phyloP scores from a whole-genome alignment of 2,329 filamentous ascomycete genomes.

The Cordyceps fumosorosea region DNA sequence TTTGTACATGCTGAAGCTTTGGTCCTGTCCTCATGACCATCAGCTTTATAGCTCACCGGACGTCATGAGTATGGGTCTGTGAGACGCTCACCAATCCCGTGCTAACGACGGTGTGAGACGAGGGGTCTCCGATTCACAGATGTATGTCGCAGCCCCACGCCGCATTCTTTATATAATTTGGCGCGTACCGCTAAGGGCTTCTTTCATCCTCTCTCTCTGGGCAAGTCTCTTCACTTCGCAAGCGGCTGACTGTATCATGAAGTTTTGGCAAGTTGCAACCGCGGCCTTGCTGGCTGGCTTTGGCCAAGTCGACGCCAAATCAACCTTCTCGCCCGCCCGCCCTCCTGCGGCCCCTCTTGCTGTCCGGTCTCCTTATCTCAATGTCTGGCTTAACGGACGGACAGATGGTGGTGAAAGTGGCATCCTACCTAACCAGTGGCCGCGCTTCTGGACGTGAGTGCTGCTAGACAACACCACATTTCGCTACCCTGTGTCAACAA shows the following conservation, averaged over 20 bases:
- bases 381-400: conserved; percentile 59
- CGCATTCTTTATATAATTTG: not conserved
- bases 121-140: not conserved
- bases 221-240: not conserved
- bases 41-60: not conserved
- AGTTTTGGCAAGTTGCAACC: conserved; percentile 13
- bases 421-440: conserved; percentile 62
- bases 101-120: not conserved
- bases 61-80: not conserved
- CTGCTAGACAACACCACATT: not conserved
- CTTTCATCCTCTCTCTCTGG: not conserved
- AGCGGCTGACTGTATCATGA: conserved; percentile 4
- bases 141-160: not conserved
- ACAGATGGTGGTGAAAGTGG: conserved; percentile 57
- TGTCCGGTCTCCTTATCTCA: conserved; percentile 69
- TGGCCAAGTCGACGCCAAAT: conserved; percentile 28
- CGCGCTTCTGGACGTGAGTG: conserved; percentile 60
- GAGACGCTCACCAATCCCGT: not conserved
- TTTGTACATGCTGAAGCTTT: not conserved
- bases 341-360: conserved; percentile 66
- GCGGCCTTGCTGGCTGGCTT: conserved; percentile 24
- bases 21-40: not conserved
- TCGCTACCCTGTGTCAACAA: not conserved
- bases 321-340: conserved; percentile 56
- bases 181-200: not conserved